Percentiles rank a stretch among this genome's conserved stretches.
These are phyloP conservation scores for Arabis hirsuta DNA, from an alignment of 345 rosid species.

Conservation along the genomic window DNA sequence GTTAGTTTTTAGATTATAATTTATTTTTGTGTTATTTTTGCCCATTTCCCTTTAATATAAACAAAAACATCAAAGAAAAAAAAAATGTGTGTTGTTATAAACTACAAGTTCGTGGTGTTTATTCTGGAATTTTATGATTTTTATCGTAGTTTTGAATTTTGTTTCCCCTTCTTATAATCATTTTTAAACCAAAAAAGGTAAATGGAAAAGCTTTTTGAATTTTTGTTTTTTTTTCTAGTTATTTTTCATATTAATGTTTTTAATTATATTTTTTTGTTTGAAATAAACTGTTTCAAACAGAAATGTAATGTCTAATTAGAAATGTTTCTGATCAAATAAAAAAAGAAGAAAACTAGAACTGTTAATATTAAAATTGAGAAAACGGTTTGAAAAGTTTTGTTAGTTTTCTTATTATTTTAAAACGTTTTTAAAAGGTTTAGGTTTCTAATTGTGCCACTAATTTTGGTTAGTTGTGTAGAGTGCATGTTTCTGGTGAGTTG, in stretches of 20 bases:
- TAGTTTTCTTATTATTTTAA: background rate
- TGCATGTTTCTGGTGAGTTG: constrained; percentile 26
- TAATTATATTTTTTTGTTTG: background rate
- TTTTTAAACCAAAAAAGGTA: too few species aligned
- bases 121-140: background rate
- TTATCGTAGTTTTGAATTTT: too few species aligned
- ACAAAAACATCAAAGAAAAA: too few species aligned
- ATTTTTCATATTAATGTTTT: background rate
- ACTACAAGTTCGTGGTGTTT: too few species aligned
- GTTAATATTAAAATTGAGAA: background rate
- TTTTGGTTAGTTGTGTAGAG: background rate
- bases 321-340: background rate
- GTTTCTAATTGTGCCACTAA: background rate
- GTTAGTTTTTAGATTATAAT: too few species aligned
- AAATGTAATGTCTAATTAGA: background rate
- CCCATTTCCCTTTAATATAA: too few species aligned
- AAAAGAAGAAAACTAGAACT: too few species aligned
- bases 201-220: too few species aligned
- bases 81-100: too few species aligned
- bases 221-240: too few species aligned
- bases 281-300: background rate
- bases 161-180: too few species aligned
- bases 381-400: background rate
- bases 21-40: too few species aligned
- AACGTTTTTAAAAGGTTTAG: background rate